These are phyloP conservation scores for Emergomyces africanus DNA, from an alignment of 2,329 filamentous ascomycete genomes.

Conservation along the genomic window DNA sequence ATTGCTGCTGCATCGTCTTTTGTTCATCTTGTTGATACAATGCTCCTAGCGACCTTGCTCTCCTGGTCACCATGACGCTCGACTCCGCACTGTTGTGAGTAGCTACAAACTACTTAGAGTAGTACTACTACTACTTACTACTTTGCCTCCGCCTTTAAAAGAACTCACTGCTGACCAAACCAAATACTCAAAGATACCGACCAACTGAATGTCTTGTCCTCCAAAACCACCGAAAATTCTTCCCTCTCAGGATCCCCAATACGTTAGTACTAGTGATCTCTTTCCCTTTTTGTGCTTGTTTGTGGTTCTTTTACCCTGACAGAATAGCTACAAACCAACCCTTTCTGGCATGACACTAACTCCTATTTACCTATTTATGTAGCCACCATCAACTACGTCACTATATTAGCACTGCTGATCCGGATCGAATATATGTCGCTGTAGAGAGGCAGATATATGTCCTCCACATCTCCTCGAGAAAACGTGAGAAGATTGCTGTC, in stretches of 20 bases:
- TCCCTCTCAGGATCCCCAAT: slow-evolving; percentile 52
- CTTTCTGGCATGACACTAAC: not conserved
- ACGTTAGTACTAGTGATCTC: slow-evolving; percentile 43
- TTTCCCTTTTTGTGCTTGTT: not conserved
- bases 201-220: slow-evolving; percentile 54
- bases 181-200: slow-evolving; percentile 39
- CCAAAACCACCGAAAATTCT: slow-evolving; percentile 50
- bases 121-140: not conserved
- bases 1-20: slow-evolving; percentile 1
- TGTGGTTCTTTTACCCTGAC: not conserved
- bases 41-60: slow-evolving; percentile 2
- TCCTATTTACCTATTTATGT: slow-evolving; percentile 8
- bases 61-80: slow-evolving; percentile 27
- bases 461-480: slow-evolving; percentile 55
- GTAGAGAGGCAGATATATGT: slow-evolving; percentile 61
- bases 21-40: not conserved
- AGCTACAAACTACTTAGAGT: too few relatives aligned
- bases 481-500: slow-evolving; percentile 59
- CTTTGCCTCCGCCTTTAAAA: not conserved
- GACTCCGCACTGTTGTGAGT: slow-evolving; percentile 28
- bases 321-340: not conserved
- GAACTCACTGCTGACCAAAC: slow-evolving; percentile 6
- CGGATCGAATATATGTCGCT: slow-evolving; percentile 74
- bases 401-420: slow-evolving; percentile 68
- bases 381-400: slow-evolving; percentile 55